Evolutionary conservation across 2,329 filamentous ascomycete genomes (phyloP), one percentile per base, ranked within the genome.

Genomic region (Aspergillus sojae): DNA sequence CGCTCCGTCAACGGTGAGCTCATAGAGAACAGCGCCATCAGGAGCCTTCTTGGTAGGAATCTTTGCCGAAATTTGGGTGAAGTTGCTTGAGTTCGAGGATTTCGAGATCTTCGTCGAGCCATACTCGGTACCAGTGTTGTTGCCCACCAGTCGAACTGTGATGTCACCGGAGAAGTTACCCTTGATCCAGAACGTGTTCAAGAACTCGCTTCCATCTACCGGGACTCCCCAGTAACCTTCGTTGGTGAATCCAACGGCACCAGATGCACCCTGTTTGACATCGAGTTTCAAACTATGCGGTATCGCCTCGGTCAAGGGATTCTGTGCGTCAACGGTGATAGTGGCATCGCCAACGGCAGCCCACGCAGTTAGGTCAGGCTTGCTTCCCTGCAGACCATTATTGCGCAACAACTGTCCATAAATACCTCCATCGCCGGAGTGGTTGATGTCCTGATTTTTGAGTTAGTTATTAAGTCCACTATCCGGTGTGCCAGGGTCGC

Each of bases 321-420:
- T 75, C 5, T 77, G 78, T 60, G 81, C 78, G 66, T 84, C 79
- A 41, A 88, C 75, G 41, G 82, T 77, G 32, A 87, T 74, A 14
- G 70, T 70, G 11, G 82, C 80, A 32, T 74, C 77, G 57, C 81
- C 80, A 56, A 84, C 65, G 1, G 82, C 66, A 19, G 73, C 74
- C 82, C 83, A 86, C 19, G 75, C 80, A n/a, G 77, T 75, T 2
- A 86, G 76, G 4, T 78, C 80, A 45, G 75, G 82, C 19, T 71
- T 68, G 23, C 78, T 75, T 34, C 80, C 82, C 74, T 92, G 90
- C 71, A 92, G 91, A 12, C 89, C 90, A 56, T 89, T 84, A 75
- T 92, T 92, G 58, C 84, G 85, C 62, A 92, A 85, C 61, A 92
- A 76, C 71, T 92, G 89, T 56, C 87, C 89, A 72, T 92, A 92